A percentile compares a stretch with the other conserved stretches of the same genome.
phyloP scores from a whole-genome alignment of 495 filamentous ascomycete genomes.

The Aspergillus sparsus region DNA sequence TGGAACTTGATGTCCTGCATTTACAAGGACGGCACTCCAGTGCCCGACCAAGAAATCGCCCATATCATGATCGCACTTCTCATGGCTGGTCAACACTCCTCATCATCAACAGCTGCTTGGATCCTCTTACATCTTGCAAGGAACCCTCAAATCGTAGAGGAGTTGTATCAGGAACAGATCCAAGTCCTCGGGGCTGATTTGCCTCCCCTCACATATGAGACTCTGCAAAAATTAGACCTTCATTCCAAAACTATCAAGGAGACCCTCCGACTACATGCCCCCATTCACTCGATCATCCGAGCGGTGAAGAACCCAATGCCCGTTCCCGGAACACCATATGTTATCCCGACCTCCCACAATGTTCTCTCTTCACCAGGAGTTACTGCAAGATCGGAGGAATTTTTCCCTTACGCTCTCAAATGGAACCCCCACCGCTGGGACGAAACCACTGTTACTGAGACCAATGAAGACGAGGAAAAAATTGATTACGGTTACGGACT shows the following conservation, averaged over 20 bases:
- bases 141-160: constrained; percentile 57
- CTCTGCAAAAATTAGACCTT: constrained; percentile 68
- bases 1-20: constrained; percentile 66
- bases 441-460: constrained; percentile 26
- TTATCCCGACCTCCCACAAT: constrained; percentile 51
- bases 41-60: constrained; percentile 63
- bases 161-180: constrained; percentile 61
- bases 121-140: constrained; percentile 60
- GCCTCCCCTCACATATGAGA: constrained; percentile 63
- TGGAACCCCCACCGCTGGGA: constrained; percentile 60
- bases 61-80: constrained; percentile 71
- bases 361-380: constrained; percentile 53
- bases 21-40: constrained; percentile 61
- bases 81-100: constrained; percentile 67
- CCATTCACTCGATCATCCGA: constrained; percentile 64
- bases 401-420: constrained; percentile 47
- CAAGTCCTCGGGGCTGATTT: constrained; percentile 52
- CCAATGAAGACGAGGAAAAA: constrained; percentile 46
- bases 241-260: constrained; percentile 75
- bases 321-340: constrained; percentile 46
- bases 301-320: constrained; percentile 61
- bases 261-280: constrained; percentile 72
- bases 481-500: constrained; percentile 52
- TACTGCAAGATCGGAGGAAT: constrained; percentile 43
- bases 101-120: constrained; percentile 61